Evolutionary conservation across 2,329 filamentous ascomycete species (phyloP).

Genomic region (Epichloe glyceriae): DNA sequence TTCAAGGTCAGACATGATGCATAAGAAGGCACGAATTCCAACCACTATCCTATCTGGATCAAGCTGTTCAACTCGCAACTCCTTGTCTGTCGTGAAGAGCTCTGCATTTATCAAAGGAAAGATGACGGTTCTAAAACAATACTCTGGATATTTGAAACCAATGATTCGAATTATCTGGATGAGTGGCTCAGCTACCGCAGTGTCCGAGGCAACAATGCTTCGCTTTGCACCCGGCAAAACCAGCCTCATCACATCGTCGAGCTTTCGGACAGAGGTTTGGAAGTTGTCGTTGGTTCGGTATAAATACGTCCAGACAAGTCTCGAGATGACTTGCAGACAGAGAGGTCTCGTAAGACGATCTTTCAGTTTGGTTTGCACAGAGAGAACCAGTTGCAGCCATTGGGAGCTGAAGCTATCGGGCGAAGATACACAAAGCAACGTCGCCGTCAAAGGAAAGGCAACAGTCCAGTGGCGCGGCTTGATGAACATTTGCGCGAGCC

Average conservation of each 20-base stretch:
- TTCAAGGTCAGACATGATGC: conserved; percentile 86
- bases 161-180: conserved; percentile 92
- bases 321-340: conserved; percentile 79
- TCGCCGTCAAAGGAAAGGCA: conserved; percentile 77
- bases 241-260: conserved; percentile 81
- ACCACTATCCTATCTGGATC: conserved; percentile 97
- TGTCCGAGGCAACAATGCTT: conserved; percentile 70
- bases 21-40: conserved; percentile 85
- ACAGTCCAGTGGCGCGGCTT: conserved; percentile 89
- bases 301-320: conserved; percentile 87
- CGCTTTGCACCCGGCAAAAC: conserved; percentile 71
- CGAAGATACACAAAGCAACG: conserved; percentile 77
- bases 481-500: conserved; percentile 69
- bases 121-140: conserved; percentile 86
- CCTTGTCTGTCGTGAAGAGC: conserved; percentile 61
- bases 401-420: conserved; percentile 72
- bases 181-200: conserved; percentile 72
- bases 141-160: conserved; percentile 84
- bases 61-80: conserved; percentile 78
- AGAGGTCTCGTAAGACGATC: conserved; percentile 67
- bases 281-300: conserved; percentile 67
- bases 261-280: conserved; percentile 56
- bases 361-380: conserved; percentile 69
- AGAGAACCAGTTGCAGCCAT: conserved; percentile 72
- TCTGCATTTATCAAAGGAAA: conserved; percentile 92